Evolutionary conservation across 202 grass and related monocot species (phyloP), one percentile per base, ranked within the genome.

Genomic region (Digitaria exilis): DNA sequence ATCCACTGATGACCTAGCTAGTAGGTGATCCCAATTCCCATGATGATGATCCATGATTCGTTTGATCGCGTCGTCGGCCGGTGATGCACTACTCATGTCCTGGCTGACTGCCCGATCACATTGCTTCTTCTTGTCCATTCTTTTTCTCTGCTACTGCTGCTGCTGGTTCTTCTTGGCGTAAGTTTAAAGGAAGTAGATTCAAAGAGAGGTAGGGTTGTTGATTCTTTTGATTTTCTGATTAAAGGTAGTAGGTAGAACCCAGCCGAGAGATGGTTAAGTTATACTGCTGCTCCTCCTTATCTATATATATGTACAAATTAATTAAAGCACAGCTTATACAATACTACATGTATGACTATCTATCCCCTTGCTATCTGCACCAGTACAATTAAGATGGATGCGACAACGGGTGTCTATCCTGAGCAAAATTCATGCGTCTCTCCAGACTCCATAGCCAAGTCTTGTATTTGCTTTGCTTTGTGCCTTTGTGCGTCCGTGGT

Each of bases 1-100:
- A 93, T 94, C 82, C 92, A 94, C 75, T 94, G 78, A 84, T 9
- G 2, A 19, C 21, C 57, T 60, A 13, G 56, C 22, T 16, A 60
- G 24, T 31, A 63, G 59, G 59, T 37, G 35, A 37, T 18, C 59
- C 16, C n/a, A n/a, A 5, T 6, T 18, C 5, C n/a, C n/a, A n/a
- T n/a, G 26, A 63, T 30, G 25, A 14, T 15, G 8, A 22, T 56
- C 54, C 58, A n/a, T 24, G 8, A 7, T 12, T 58, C 55, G 22
- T 22, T 16, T 11, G 58, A 29, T 61, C 13, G 58, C n/a, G 52
- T 65, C n/a, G 52, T 65, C 60, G 29, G 25, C 56, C 56, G 49
- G 49, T 21, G 43, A 13, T 44, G 13, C 17, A 51, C 49, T 21
- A 7, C 7, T 7, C 5, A n/a, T n/a, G 15, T 52, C 21, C 60